A percentile compares a stretch with the other conserved stretches of the same genome.
phyloP scores from a whole-genome alignment of 805 yeast genomes.

The Diddensiella caesifluorescens region DNA sequence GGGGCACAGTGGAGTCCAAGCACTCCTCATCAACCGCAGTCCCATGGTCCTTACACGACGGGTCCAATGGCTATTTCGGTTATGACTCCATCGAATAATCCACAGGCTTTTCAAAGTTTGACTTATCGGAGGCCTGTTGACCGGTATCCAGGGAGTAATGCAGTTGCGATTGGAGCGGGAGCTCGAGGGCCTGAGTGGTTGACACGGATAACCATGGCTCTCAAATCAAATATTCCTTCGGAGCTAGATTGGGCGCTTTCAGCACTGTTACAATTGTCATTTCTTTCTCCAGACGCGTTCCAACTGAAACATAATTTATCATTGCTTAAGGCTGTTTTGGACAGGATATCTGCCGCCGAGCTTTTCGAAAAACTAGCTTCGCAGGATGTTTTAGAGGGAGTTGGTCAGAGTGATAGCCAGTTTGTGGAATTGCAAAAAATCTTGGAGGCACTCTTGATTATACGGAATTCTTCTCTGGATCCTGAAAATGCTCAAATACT shows the following conservation, averaged over 20 bases:
- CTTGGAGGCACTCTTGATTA: slow-evolving; percentile 54
- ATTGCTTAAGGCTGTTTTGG: slow-evolving; percentile 37
- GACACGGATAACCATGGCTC: slow-evolving; percentile 64
- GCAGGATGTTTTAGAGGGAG: slow-evolving; percentile 11
- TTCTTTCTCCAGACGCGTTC: slow-evolving; percentile 46
- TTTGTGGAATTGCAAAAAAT: slow-evolving; percentile 18
- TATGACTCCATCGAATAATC: slow-evolving; percentile 31
- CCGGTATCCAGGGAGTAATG: slow-evolving; percentile 7
- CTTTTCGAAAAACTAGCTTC: slow-evolving; percentile 27
- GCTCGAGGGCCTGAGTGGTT: slow-evolving; percentile 58
- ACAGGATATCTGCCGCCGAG: slow-evolving; percentile 36
- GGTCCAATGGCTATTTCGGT: slow-evolving; percentile 29
- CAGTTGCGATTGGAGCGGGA: slow-evolving; percentile 28
- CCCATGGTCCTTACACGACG: not conserved
- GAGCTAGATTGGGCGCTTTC: slow-evolving; percentile 72
- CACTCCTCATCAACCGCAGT: too few relatives aligned
- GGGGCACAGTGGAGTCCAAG: not conserved
- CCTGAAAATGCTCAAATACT: slow-evolving; percentile 73
- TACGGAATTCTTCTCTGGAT: slow-evolving; percentile 82
- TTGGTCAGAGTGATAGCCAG: slow-evolving; percentile 9
- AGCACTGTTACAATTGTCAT: slow-evolving; percentile 43
- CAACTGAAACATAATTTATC: slow-evolving; percentile 40
- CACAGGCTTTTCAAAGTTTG: slow-evolving; percentile 28
- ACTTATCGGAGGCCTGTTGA: slow-evolving; percentile 20
- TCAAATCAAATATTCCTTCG: slow-evolving; percentile 54